phyloP scores from a whole-genome alignment of 177 flowering plant genomes.

The Vitis hybrid region DNA sequence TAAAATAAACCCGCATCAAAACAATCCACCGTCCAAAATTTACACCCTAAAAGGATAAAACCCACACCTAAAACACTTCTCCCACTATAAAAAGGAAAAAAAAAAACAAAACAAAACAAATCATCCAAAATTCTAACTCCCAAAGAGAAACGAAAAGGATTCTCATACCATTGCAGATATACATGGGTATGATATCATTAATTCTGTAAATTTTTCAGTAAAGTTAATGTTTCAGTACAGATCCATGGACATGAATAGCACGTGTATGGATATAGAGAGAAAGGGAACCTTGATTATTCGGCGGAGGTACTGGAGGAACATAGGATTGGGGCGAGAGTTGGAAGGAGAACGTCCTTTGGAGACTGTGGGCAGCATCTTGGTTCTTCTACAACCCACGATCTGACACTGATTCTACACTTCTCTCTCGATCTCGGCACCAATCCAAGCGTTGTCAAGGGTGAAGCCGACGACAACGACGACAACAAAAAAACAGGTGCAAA shows the following conservation, averaged over 20 bases:
- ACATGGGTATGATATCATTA: too few species aligned
- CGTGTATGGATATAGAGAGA: not conserved
- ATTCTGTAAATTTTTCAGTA: not conserved
- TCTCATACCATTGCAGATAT: too few species aligned
- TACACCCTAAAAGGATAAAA: too few species aligned
- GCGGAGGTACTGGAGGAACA: conserved; percentile 64
- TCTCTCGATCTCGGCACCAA: not conserved
- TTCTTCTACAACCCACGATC: conserved; percentile 5
- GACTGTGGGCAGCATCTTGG: conserved; percentile 60
- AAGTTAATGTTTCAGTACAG: conserved; percentile 12
- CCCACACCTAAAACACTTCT: too few species aligned
- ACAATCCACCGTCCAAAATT: too few species aligned
- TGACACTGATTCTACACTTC: not conserved
- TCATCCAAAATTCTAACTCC: too few species aligned
- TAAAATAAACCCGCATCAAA: too few species aligned
- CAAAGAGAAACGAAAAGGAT: too few species aligned
- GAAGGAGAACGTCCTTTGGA: conserved; percentile 53
- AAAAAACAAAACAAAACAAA: too few species aligned
- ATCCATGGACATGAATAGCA: conserved; percentile 4
- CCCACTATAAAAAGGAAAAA: too few species aligned
- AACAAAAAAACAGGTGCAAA: too few species aligned
- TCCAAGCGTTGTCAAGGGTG: not conserved
- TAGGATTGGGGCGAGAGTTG: conserved; percentile 44
- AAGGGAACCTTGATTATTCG: conserved; percentile 57
- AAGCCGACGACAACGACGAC: not conserved